These are phyloP conservation scores for Mycena maculata DNA, from an alignment of 768 basidiomycete species.

Conservation along the genomic window DNA sequence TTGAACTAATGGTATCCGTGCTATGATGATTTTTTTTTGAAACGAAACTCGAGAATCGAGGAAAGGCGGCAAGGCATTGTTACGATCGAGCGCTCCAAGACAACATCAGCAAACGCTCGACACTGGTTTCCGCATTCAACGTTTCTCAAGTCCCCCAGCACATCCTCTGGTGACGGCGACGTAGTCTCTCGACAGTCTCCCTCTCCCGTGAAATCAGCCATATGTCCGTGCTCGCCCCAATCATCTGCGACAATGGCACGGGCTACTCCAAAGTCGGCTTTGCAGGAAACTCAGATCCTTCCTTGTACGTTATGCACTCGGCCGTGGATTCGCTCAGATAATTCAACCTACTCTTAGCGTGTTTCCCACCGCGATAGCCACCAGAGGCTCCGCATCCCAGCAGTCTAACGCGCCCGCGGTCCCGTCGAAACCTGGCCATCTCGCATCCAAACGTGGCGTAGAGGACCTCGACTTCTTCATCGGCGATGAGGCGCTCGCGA, in stretches of 20 bases:
- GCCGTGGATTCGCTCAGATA: constrained; percentile 16
- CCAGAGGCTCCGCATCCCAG: constrained; percentile 77
- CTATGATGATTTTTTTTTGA: neutral
- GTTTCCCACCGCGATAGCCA: constrained; percentile 98
- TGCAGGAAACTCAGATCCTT: constrained; percentile 98
- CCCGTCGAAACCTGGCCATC: constrained; percentile 87
- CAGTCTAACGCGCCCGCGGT: constrained; percentile 79
- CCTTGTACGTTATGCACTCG: constrained; percentile 74
- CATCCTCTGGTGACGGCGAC: no score
- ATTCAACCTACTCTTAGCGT: constrained; percentile 62
- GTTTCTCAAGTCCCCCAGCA: neutral
- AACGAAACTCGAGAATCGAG: no score
- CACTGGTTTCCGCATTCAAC: constrained; percentile 18
- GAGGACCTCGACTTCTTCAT: constrained; percentile 99
- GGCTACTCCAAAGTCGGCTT: constrained; percentile 98
- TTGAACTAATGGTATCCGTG: neutral
- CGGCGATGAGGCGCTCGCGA: constrained; percentile 96
- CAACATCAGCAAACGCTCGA: constrained; percentile 2
- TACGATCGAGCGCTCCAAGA: neutral
- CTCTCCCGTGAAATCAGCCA: no score
- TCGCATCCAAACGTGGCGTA: constrained; percentile 96
- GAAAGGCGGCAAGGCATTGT: no score
- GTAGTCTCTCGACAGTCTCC: no score
- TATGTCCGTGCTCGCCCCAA: constrained; percentile 93
- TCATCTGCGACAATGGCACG: constrained; percentile 98